A percentile compares a stretch with the other conserved stretches of the same genome.
These are phyloP conservation scores for Lithospermum erythrorhizon DNA, from an alignment of 257 asterid genomes.

Conservation along the genomic window DNA sequence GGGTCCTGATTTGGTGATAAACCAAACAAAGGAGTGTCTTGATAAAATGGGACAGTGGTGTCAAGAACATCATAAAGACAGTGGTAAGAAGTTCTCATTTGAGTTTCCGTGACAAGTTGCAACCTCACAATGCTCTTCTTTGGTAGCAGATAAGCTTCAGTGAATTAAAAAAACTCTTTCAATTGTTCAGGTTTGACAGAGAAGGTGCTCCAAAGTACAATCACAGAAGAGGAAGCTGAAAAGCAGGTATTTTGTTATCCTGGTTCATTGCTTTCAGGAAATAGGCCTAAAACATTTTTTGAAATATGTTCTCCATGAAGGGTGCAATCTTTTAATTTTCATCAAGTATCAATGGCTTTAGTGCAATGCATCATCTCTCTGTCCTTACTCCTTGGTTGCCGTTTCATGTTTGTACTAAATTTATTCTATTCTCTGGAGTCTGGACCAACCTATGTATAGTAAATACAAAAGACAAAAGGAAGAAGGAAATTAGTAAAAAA, in stretches of 20 bases:
- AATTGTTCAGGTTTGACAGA: constrained; percentile 59
- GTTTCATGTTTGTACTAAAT: background rate
- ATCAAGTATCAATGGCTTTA: too few species aligned
- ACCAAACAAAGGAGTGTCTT: constrained; percentile 70
- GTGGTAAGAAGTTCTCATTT: constrained; percentile 44
- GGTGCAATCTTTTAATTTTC: background rate
- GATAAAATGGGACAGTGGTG: constrained; percentile 97
- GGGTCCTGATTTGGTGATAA: constrained; percentile 94
- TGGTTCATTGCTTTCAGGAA: background rate
- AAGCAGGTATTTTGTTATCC: constrained; percentile 42
- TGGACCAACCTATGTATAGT: background rate
- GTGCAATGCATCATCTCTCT: background rate
- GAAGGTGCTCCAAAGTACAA: constrained; percentile 69
- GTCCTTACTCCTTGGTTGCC: background rate
- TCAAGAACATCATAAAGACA: constrained; percentile 73
- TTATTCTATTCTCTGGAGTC: background rate
- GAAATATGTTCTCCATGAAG: background rate
- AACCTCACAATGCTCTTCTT: background rate
- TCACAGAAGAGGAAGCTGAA: constrained; percentile 80
- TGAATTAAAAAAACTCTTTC: constrained; percentile 1
- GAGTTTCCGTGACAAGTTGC: constrained; percentile 2
- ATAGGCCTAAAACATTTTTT: constrained; percentile 5
- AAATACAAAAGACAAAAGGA: background rate
- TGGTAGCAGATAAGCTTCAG: background rate
- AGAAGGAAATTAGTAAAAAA: background rate